Percentiles rank a stretch among this genome's conserved stretches.
phyloP scores from a whole-genome alignment of 2,329 filamentous ascomycete species.

The Monosporascus sp. region DNA sequence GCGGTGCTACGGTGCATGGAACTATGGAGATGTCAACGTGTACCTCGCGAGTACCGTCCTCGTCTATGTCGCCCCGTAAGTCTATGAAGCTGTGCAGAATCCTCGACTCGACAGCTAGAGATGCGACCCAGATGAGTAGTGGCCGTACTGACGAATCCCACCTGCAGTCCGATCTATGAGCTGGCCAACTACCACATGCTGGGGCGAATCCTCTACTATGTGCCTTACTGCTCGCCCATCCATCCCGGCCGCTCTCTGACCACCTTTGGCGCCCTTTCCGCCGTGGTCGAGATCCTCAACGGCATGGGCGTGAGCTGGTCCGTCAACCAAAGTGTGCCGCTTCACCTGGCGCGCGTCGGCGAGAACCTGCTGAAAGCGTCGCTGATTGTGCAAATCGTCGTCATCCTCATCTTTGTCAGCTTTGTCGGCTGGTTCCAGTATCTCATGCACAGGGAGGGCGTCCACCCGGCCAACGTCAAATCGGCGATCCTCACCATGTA shows the following conservation, averaged over 20 bases:
- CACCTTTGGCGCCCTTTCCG: conserved; percentile 39
- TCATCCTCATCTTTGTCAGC: conserved; percentile 31
- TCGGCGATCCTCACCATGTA: conserved; percentile 31
- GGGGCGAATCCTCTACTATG: conserved; percentile 53
- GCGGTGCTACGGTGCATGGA: too few relatives aligned
- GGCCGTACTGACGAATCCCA: too few relatives aligned
- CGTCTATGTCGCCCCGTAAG: too few relatives aligned
- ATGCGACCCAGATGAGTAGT: too few relatives aligned
- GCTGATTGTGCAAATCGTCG: conserved; percentile 32
- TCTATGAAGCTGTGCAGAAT: too few relatives aligned
- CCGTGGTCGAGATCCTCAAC: conserved; percentile 31
- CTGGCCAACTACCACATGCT: conserved; percentile 59
- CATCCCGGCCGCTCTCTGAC: conserved; percentile 40
- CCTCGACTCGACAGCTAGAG: too few relatives aligned
- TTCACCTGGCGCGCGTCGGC: not conserved
- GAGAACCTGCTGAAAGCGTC: conserved; percentile 16
- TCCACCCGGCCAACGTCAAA: conserved; percentile 17
- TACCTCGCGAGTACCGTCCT: too few relatives aligned
- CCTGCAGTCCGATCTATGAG: conserved; percentile 55
- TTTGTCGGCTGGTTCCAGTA: conserved; percentile 32
- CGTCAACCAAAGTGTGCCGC: conserved; percentile 15
- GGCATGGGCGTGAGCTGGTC: conserved; percentile 26
- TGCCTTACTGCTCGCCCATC: conserved; percentile 52
- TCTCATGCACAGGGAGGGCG: conserved; percentile 29
- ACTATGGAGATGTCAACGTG: too few relatives aligned